phyloP scores from a whole-genome alignment of 306 rosid genomes.

The Ochetophila trinervis region DNA sequence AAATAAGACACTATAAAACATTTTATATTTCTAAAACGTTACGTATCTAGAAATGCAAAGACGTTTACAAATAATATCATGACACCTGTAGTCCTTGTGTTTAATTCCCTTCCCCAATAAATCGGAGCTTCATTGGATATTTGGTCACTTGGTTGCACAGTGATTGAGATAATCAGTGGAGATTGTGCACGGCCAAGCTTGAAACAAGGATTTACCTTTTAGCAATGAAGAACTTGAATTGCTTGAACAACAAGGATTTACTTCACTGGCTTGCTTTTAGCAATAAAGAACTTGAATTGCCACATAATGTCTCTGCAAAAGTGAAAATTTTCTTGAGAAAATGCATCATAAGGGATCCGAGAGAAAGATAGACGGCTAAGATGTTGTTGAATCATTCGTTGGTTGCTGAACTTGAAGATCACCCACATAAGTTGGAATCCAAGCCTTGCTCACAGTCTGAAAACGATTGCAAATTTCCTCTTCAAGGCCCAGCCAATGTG shows the following conservation, averaged over 20 bases:
- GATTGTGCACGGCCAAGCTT: neutral
- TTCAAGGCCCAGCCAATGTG: too few relatives aligned
- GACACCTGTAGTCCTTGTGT: too few relatives aligned
- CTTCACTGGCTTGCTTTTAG: neutral
- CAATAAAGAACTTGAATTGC: neutral
- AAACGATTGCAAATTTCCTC: too few relatives aligned
- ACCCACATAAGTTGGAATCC: too few relatives aligned
- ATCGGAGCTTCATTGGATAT: neutral
- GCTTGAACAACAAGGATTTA: neutral
- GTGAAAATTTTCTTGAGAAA: neutral
- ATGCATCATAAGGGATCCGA: neutral
- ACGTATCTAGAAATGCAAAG: too few relatives aligned
- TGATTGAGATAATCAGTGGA: neutral
- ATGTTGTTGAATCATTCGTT: slow-evolving; percentile 1
- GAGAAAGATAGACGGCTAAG: neutral
- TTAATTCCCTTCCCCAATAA: too few relatives aligned
- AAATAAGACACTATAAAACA: too few relatives aligned
- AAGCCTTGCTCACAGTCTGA: too few relatives aligned
- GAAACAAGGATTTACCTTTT: neutral
- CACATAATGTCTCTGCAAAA: neutral
- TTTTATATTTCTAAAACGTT: too few relatives aligned
- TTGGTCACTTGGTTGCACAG: neutral
- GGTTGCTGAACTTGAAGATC: neutral
- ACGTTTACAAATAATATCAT: too few relatives aligned
- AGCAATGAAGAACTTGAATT: neutral